phyloP scores from a whole-genome alignment of 163 green algal genomes.

The Chlamydomonas reinhardtii region DNA sequence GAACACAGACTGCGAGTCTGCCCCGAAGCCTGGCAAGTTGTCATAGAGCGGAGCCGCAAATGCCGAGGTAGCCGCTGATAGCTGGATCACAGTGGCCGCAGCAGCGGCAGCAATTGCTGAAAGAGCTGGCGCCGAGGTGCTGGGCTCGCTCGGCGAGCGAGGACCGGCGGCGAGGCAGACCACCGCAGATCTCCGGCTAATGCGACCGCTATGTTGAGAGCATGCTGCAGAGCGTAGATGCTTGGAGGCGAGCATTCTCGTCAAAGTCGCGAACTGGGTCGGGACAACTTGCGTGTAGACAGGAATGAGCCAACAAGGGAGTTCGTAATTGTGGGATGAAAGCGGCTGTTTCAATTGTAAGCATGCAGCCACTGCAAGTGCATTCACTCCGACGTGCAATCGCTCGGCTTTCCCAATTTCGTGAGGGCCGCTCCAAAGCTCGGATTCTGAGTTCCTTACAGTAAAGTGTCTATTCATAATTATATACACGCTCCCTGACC shows the following conservation, averaged over 20 bases:
- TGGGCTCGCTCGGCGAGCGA: neutral
- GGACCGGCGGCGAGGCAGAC: constrained; percentile 22
- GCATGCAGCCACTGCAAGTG: too few species aligned
- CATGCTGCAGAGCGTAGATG: constrained; percentile 4
- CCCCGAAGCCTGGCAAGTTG: constrained; percentile 39
- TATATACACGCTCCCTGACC: too few species aligned
- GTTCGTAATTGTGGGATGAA: too few species aligned
- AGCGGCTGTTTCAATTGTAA: too few species aligned
- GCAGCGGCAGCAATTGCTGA: neutral
- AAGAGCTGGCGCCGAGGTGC: neutral
- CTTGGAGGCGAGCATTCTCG: constrained; percentile 6
- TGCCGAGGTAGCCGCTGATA: neutral
- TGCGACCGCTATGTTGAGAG: neutral
- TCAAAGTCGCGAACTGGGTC: neutral
- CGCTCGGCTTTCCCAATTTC: too few species aligned
- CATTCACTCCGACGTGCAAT: too few species aligned
- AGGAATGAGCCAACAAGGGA: too few species aligned
- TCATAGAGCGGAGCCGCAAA: constrained; percentile 38
- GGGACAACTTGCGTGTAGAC: too few species aligned
- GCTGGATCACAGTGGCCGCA: constrained; percentile 13
- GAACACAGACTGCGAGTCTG: constrained; percentile 1
- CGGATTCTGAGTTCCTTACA: too few species aligned
- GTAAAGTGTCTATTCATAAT: too few species aligned
- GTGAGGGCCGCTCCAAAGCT: too few species aligned
- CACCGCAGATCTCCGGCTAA: neutral